These are phyloP conservation scores for Quercus parvula DNA, from an alignment of 306 rosid species.

Conservation along the genomic window DNA sequence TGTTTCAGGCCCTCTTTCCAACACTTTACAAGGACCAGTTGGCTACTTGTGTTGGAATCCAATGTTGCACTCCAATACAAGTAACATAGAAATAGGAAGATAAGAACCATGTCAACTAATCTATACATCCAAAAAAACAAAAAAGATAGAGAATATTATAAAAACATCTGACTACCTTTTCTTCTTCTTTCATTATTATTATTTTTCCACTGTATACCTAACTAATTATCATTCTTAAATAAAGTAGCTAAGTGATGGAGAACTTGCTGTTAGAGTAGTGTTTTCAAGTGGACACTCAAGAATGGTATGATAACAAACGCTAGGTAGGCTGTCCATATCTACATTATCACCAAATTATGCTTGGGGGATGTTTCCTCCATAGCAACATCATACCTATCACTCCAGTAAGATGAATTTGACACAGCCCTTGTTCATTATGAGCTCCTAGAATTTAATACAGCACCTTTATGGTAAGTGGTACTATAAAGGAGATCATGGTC, in stretches of 20 bases:
- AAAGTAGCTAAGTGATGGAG: neutral
- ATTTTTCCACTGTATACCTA: neutral
- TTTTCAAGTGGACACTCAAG: conserved; percentile 12
- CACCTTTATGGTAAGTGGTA: too few species aligned
- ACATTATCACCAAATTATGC: conserved; percentile 4
- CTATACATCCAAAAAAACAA: neutral
- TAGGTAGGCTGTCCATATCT: conserved; percentile 38
- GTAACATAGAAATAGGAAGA: neutral
- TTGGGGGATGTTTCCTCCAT: conserved; percentile 37
- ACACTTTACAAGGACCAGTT: conserved; percentile 24
- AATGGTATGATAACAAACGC: neutral
- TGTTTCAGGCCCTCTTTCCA: conserved; percentile 13
- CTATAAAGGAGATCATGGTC: too few species aligned
- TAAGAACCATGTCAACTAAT: neutral
- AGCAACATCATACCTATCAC: conserved; percentile 30
- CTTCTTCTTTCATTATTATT: neutral
- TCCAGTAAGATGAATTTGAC: neutral
- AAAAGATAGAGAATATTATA: neutral
- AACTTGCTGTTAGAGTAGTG: conserved; percentile 22
- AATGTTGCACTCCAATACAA: conserved; percentile 17
- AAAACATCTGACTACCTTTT: neutral
- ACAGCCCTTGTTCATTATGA: neutral
- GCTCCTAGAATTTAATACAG: neutral
- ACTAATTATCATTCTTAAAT: neutral
- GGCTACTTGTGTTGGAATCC: conserved; percentile 40